A percentile compares a stretch with the other conserved stretches of the same genome.
Conservation (phyloP, 129 eudicot species). For the Tagetes patula region DNA sequence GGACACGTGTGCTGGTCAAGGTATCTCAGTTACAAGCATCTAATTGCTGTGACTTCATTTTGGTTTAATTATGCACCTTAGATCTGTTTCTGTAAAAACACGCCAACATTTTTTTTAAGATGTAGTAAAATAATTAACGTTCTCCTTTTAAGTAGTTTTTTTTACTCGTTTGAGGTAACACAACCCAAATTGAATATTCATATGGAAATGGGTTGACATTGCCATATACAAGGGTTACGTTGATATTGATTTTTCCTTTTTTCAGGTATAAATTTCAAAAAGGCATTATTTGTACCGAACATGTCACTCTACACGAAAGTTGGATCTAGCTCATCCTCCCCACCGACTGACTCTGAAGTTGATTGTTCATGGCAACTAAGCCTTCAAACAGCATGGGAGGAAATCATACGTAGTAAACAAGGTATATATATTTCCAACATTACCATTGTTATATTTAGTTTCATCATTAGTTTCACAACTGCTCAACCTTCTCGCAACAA, state of each 20-base stretch:
- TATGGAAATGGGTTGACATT: slow-evolving; percentile 5
- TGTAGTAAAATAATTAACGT: not conserved
- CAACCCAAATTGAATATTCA: not conserved
- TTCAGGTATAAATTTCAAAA: slow-evolving; percentile 73
- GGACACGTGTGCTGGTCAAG: slow-evolving; percentile 72
- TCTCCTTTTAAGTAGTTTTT: not conserved
- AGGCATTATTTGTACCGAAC: slow-evolving; percentile 94
- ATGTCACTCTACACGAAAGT: slow-evolving; percentile 81
- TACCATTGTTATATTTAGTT: not conserved
- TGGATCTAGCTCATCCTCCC: slow-evolving; percentile 44
- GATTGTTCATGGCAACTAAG: slow-evolving; percentile 83
- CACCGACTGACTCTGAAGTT: slow-evolving; percentile 56
- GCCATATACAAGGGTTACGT: not conserved
- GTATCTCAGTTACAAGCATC: slow-evolving; percentile 36
- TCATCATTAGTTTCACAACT: not conserved
- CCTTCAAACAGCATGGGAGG: slow-evolving; percentile 81
- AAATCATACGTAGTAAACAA: slow-evolving; percentile 41
- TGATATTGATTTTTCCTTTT: slow-evolving; percentile 10
- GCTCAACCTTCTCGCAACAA: not conserved
- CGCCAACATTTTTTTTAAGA: not conserved
- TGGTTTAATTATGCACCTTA: slow-evolving; percentile 7
- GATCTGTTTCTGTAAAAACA: not conserved
- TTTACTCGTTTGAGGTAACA: not conserved
- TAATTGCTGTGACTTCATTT: not conserved
- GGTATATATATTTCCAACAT: slow-evolving; percentile 33